Percentiles rank a stretch among this genome's conserved stretches.
phyloP scores from a whole-genome alignment of 139 green algal genomes.

The Tetraselmis chui region DNA sequence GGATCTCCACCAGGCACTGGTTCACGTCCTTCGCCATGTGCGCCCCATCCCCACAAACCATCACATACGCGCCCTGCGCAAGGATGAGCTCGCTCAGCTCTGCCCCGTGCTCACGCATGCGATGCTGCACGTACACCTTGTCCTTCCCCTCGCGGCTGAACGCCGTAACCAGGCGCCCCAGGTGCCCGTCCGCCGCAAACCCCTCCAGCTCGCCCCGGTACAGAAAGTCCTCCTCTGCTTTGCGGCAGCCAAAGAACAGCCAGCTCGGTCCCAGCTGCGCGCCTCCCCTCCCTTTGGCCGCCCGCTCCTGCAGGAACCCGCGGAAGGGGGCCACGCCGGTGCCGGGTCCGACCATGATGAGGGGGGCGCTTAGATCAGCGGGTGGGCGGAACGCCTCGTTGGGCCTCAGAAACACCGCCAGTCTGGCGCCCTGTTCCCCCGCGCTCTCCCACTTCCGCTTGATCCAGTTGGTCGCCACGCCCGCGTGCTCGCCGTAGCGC shows the following conservation, averaged over 20 bases:
- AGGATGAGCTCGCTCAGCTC: conserved; percentile 48
- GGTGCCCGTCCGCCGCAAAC: conserved; percentile 54
- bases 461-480: conserved; percentile 81
- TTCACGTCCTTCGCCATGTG: conserved; percentile 94
- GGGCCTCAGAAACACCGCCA: conserved; percentile 20
- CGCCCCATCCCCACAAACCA: conserved; percentile 81
- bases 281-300: background rate
- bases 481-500: conserved; percentile 32
- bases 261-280: conserved; percentile 31
- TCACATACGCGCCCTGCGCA: conserved; percentile 50
- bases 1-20: conserved; percentile 45
- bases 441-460: conserved; percentile 35
- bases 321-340: conserved; percentile 81
- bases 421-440: background rate
- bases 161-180: conserved; percentile 65
- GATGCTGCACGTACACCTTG: conserved; percentile 86
- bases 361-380: conserved; percentile 37
- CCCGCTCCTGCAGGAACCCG: conserved; percentile 73
- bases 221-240: conserved; percentile 72
- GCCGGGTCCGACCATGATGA: conserved; percentile 86
- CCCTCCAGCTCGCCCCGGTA: conserved; percentile 68
- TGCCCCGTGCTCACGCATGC: conserved; percentile 49
- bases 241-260: conserved; percentile 83
- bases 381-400: conserved; percentile 56
- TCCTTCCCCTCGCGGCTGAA: conserved; percentile 57